Evolutionary conservation across 495 filamentous ascomycete species (phyloP), one percentile per base, ranked within the genome.

Genomic region (Neurospora sp.): DNA sequence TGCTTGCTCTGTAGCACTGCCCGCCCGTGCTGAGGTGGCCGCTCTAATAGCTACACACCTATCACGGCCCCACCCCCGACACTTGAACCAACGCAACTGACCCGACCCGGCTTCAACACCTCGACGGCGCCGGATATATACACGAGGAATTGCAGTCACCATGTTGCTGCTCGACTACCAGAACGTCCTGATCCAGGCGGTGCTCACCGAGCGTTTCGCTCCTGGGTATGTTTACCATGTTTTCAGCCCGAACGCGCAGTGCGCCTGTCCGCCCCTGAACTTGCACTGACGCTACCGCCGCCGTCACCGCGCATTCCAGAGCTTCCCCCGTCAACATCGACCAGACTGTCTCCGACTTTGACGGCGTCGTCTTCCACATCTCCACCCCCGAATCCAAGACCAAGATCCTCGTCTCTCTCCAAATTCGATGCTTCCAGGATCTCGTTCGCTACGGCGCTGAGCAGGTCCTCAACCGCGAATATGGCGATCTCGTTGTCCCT

Each of bases 111-210:
- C 54, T 62, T 35, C 54, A 39, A 20, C 54, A 74, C 46, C 41
- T 71, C 42, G 46, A 72, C 69, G 59, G 37, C 59, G 9, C 39
- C 35, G 41, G 62, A 42, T 40, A 75, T 66, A 66, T 18, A 66
- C 46, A 54, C 12, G 35, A 73, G 35, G 41, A 70, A 42, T 54
- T 12, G 16, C 46, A 48, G 73, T 72, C 84, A 90, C 78, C 76
- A 98, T 98, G 96, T 89, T 99, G 84, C 91, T 98, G 79, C 90
- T 99, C 78, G 96, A 99, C 81, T 99, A 99, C 82, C 96, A 98
- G 81, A 99, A 99, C 84, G 94, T 96, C 73, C 87, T 98, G 79
- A 97, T 99, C 80, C 93, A 97, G 84, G 92, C 94, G 72, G 89
- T 98, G 77, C 90, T 99, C 75, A 96, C 91, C 73, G 96, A 99